These are phyloP conservation scores for Toxoplasma gondii DNA, from an alignment of 169 alveolate species.

Conservation along the genomic window DNA sequence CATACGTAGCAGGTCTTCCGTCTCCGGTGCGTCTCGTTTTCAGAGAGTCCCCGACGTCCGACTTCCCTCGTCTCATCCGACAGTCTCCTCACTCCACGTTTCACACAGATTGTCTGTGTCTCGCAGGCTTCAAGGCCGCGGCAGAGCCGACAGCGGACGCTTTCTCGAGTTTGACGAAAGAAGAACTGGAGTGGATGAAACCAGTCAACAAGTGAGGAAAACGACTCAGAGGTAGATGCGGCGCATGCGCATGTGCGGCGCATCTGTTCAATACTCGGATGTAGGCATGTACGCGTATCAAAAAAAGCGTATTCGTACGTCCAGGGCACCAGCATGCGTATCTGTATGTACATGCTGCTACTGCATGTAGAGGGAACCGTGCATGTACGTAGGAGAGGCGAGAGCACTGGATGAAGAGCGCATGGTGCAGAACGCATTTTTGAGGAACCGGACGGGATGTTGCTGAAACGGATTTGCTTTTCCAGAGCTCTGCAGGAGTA, in stretches of 20 bases:
- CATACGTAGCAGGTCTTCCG: background rate
- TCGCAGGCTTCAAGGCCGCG: background rate
- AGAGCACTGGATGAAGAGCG: no score
- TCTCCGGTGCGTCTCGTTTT: background rate
- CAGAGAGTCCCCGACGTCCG: no score
- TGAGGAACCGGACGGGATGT: no score
- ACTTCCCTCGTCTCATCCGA: background rate
- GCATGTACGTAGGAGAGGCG: no score
- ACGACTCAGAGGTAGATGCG: background rate
- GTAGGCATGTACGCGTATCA: no score
- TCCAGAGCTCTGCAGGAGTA: constrained; percentile 9
- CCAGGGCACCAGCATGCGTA: no score
- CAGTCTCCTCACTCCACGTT: background rate
- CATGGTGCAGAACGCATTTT: no score
- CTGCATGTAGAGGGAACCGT: no score
- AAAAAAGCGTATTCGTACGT: no score
- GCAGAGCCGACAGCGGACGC: background rate
- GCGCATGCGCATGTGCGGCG: background rate
- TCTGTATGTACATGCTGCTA: no score
- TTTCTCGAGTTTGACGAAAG: background rate
- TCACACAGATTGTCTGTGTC: background rate
- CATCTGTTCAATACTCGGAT: background rate
- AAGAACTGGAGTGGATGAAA: background rate
- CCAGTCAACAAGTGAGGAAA: constrained; percentile 20
- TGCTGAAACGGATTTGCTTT: background rate